Percentiles rank a stretch among this genome's conserved stretches.
These are phyloP conservation scores for Zopfochytrium polystomum DNA, from an alignment of 371 early-diverging fungal genomes.

Conservation along the genomic window DNA sequence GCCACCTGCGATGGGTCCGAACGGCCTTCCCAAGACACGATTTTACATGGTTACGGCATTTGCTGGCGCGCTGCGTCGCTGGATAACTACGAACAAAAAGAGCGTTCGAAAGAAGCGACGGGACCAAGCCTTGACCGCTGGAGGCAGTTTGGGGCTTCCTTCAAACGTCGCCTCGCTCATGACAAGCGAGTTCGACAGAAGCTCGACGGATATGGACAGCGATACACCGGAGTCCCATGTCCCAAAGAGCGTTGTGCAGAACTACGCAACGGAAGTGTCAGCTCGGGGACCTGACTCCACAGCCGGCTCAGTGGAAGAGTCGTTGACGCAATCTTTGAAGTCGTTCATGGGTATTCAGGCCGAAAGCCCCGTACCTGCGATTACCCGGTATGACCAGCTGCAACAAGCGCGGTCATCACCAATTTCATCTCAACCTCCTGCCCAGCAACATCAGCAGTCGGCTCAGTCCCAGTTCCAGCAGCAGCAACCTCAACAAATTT, in stretches of 20 bases:
- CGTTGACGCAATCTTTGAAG: too few relatives aligned
- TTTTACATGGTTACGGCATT: slow-evolving; percentile 60
- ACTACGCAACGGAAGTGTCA: too few relatives aligned
- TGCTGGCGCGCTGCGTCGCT: slow-evolving; percentile 35
- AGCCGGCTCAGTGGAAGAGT: too few relatives aligned
- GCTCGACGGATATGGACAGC: slow-evolving; percentile 8
- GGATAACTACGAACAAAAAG: slow-evolving; percentile 33
- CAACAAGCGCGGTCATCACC: too few relatives aligned
- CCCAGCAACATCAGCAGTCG: neutral
- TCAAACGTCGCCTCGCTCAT: slow-evolving; percentile 2
- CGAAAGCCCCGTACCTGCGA: too few relatives aligned
- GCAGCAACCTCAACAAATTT: neutral
- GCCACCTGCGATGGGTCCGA: slow-evolving; percentile 10
- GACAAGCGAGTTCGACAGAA: slow-evolving; percentile 11
- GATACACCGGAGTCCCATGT: too few relatives aligned
- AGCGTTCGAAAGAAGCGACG: slow-evolving; percentile 13
- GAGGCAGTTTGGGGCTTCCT: slow-evolving; percentile 5
- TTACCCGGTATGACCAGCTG: too few relatives aligned
- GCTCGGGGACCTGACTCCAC: too few relatives aligned
- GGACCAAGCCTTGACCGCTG: neutral
- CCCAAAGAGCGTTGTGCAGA: too few relatives aligned
- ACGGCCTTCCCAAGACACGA: slow-evolving; percentile 27
- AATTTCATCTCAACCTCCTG: too few relatives aligned
- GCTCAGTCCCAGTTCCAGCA: neutral
- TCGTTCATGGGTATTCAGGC: too few relatives aligned